These are phyloP conservation scores for Taphrina pruni DNA, from an alignment of 1,139 yeast genomes.

Conservation along the genomic window DNA sequence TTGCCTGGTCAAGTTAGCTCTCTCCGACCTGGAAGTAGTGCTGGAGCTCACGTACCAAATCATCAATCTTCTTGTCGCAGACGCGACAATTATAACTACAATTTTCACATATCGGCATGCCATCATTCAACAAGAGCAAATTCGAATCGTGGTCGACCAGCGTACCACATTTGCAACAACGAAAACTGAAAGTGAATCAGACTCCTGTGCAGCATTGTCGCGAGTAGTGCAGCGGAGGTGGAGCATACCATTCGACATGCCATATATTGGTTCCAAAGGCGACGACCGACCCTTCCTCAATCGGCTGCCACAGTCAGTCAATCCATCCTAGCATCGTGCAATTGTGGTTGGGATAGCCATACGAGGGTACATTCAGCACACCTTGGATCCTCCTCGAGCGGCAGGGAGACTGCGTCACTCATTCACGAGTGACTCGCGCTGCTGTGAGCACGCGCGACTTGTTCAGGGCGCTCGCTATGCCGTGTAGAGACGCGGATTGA, in stretches of 20 bases:
- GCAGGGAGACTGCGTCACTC: constrained; percentile 20
- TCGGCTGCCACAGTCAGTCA: constrained; percentile 20
- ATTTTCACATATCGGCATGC: constrained; percentile 84
- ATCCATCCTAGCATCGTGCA: not conserved
- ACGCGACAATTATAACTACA: constrained; percentile 89
- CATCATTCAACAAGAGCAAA: constrained; percentile 88
- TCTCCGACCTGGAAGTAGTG: not conserved
- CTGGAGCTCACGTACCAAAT: constrained; percentile 54
- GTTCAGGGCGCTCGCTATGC: not conserved
- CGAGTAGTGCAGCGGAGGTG: not conserved
- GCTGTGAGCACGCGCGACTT: not conserved
- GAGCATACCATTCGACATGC: constrained; percentile 76
- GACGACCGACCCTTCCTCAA: constrained; percentile 44
- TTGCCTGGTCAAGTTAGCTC: constrained; percentile 58
- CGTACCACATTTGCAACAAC: constrained; percentile 80
- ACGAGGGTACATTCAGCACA: constrained; percentile 27
- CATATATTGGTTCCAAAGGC: constrained; percentile 55
- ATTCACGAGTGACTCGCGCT: constrained; percentile 6
- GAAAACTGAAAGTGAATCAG: constrained; percentile 55
- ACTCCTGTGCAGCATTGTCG: not conserved
- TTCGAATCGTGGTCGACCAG: constrained; percentile 85
- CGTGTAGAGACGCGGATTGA: not conserved
- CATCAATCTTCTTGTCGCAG: constrained; percentile 89
- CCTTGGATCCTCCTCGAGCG: constrained; percentile 24
- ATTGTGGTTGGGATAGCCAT: not conserved